Percentiles rank a stretch among this genome's conserved stretches.
Conservation (phyloP, 1,284 basidiomycete genomes). For the Golubevia pallescens region DNA sequence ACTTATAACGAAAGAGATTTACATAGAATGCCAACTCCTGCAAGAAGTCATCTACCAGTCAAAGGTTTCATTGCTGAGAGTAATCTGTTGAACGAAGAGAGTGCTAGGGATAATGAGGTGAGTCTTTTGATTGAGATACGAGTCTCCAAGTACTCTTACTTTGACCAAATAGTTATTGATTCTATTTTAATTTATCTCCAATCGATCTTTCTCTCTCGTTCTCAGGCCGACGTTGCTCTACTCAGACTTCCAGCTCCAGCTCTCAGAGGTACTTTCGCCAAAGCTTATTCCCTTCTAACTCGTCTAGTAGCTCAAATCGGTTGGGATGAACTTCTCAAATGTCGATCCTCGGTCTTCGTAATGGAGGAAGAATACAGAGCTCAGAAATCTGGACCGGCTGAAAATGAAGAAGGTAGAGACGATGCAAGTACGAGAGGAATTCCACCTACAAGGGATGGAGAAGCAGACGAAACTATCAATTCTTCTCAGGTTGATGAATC, state of each 20-base stretch:
- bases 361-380: conserved; percentile 64
- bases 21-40: conserved; percentile 58
- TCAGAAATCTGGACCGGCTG: conserved; percentile 29
- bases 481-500: conserved; percentile 11
- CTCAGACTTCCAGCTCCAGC: conserved; percentile 58
- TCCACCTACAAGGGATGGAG: conserved; percentile 17
- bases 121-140: not conserved
- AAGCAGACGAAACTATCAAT: conserved; percentile 59
- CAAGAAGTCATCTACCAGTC: conserved; percentile 52
- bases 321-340: conserved; percentile 60
- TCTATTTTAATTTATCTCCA: no score
- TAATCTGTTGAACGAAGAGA: conserved; percentile 51
- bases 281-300: conserved; percentile 54
- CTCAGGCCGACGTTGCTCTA: conserved; percentile 48
- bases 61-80: conserved; percentile 52
- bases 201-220: not conserved
- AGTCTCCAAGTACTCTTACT: not conserved
- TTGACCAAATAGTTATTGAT: no score
- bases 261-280: conserved; percentile 59
- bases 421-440: conserved; percentile 75
- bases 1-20: conserved; percentile 63
- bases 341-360: conserved; percentile 57
- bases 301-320: conserved; percentile 51
- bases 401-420: conserved; percentile 68
- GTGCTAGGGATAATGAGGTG: conserved; percentile 38